Evolutionary conservation across 306 rosid genomes (phyloP).

Genomic region (Luffa aegyptiaca): DNA sequence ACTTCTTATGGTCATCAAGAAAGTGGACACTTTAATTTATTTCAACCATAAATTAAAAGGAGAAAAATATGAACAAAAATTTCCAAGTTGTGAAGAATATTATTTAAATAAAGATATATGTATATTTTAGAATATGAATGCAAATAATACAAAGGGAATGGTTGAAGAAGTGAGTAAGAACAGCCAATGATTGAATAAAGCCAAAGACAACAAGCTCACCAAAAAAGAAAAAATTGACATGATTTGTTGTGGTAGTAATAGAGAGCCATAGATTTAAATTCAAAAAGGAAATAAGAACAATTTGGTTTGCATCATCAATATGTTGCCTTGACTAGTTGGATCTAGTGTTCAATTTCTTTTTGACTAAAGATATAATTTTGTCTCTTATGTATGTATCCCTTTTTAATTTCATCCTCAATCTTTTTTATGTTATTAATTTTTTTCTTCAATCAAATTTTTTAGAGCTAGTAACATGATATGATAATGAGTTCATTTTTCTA

Average conservation of each 20-base stretch:
- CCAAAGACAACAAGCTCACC: neutral
- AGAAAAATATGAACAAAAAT: neutral
- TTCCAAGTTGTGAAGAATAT: neutral
- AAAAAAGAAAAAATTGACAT: neutral
- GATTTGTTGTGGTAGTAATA: neutral
- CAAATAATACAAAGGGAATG: neutral
- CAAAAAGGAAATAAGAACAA: neutral
- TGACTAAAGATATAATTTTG: neutral
- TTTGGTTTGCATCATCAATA: slow-evolving; percentile 1
- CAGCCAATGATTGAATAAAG: neutral
- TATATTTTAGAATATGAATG: neutral
- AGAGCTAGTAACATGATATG: neutral
- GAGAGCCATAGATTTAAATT: neutral
- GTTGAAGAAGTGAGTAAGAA: neutral
- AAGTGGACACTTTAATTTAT: neutral
- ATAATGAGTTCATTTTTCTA: too few relatives aligned
- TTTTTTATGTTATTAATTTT: too few relatives aligned
- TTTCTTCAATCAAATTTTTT: too few relatives aligned
- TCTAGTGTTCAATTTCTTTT: neutral
- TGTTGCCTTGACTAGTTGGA: neutral
- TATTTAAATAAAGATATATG: neutral
- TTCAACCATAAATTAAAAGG: neutral
- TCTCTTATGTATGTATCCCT: neutral
- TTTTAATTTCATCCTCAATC: neutral
- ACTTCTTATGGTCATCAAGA: neutral